Percentiles rank a stretch among this genome's conserved stretches.
These are phyloP conservation scores for Noccaea caerulescens DNA, from an alignment of 345 rosid species.

Conservation along the genomic window DNA sequence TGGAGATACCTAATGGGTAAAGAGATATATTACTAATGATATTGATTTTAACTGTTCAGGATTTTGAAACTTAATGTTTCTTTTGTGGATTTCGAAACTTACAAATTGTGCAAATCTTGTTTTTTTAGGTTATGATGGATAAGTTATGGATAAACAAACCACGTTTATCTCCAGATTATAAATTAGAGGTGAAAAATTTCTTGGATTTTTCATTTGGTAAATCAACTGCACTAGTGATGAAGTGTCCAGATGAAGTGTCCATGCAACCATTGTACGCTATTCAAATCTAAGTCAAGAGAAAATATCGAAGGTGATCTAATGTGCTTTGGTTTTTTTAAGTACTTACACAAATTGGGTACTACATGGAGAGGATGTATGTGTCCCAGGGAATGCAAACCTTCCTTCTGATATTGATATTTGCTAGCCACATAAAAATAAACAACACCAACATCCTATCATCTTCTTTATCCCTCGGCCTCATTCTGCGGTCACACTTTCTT, in stretches of 20 bases:
- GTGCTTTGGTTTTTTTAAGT: not conserved
- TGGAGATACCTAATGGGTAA: too few relatives aligned
- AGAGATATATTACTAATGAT: too few relatives aligned
- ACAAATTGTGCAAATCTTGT: too few relatives aligned
- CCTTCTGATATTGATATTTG: not conserved
- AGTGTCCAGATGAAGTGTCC: not conserved
- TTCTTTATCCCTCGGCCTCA: too few relatives aligned
- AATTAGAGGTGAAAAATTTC: not conserved
- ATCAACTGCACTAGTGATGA: conserved; percentile 1
- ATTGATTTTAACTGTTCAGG: too few relatives aligned
- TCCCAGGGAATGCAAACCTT: not conserved
- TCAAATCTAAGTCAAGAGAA: not conserved
- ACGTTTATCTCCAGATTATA: not conserved
- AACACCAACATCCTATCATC: too few relatives aligned
- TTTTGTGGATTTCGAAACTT: too few relatives aligned
- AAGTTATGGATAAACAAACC: not conserved
- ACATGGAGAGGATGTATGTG: not conserved
- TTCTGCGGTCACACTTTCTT: too few relatives aligned
- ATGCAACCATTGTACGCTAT: not conserved
- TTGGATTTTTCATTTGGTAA: not conserved
- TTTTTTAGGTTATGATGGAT: not conserved
- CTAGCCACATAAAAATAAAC: too few relatives aligned
- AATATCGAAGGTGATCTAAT: conserved; percentile 2
- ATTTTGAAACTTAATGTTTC: too few relatives aligned
- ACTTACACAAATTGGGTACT: not conserved